phyloP scores from a whole-genome alignment of 163 green algal genomes.

The Scenedesmus sp. region DNA sequence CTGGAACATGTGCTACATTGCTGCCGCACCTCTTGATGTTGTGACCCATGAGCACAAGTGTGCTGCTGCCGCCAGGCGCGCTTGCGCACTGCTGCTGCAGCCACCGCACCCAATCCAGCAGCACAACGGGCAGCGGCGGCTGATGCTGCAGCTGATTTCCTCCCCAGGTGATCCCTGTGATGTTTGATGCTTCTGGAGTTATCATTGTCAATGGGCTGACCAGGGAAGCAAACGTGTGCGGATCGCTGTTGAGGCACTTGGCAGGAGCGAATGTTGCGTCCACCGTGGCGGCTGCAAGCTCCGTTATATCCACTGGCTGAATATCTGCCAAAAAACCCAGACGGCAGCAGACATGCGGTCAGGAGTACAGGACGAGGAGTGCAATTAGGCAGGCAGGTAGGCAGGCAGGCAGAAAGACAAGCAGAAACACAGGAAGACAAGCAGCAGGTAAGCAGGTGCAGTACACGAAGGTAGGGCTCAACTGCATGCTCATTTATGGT shows the following conservation, averaged over 20 bases:
- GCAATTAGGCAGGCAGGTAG: neutral
- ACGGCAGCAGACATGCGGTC: too few relatives aligned
- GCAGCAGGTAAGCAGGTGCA: neutral
- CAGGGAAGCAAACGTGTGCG: neutral
- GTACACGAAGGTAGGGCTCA: too few relatives aligned
- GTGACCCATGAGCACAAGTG: constrained; percentile 17
- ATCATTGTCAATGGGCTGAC: constrained; percentile 9
- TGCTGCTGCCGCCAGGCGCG: neutral
- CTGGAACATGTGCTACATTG: neutral
- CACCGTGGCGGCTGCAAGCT: constrained; percentile 7
- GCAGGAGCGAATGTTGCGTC: neutral
- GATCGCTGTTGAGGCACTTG: neutral
- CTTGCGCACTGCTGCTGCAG: neutral
- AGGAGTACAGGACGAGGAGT: too few relatives aligned
- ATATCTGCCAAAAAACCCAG: neutral
- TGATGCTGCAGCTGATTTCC: neutral
- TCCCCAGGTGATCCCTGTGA: neutral
- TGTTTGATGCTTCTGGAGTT: neutral
- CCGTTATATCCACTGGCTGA: neutral
- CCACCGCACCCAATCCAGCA: constrained; percentile 25
- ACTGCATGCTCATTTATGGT: too few relatives aligned
- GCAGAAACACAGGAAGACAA: neutral
- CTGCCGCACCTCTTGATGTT: constrained; percentile 27
- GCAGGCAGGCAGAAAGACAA: neutral
- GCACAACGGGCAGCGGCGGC: neutral